These are phyloP conservation scores for Seiridium unicorne DNA, from an alignment of 2,329 filamentous ascomycete species.

Conservation along the genomic window DNA sequence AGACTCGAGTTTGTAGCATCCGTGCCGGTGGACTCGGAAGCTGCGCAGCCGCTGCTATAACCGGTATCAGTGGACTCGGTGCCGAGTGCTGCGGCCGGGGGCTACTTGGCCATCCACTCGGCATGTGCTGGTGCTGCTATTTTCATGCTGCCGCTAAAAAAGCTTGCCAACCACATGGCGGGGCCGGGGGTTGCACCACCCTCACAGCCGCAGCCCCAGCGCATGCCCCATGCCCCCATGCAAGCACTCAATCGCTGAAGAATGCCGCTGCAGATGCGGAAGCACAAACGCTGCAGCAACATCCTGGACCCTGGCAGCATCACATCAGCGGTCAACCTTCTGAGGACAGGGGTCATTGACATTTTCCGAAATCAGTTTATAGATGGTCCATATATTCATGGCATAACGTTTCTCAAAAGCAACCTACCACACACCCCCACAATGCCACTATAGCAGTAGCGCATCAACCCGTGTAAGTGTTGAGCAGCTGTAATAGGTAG, in stretches of 20 bases:
- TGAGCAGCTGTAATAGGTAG: no score
- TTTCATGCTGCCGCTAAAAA: background rate
- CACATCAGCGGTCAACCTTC: no score
- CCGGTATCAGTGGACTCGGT: background rate
- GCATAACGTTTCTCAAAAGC: no score
- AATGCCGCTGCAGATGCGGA: background rate
- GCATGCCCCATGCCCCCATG: background rate
- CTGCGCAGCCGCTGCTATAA: background rate
- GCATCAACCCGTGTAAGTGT: no score
- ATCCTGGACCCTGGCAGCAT: background rate
- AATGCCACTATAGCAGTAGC: no score
- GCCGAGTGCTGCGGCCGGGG: background rate
- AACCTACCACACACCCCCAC: no score
- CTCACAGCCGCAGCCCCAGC: background rate
- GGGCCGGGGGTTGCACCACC: background rate
- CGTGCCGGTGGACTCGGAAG: background rate
- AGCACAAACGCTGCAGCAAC: background rate
- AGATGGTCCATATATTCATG: no score
- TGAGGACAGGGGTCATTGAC: no score
- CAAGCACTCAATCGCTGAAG: background rate
- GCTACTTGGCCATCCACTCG: background rate
- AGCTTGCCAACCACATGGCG: background rate
- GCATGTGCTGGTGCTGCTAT: background rate
- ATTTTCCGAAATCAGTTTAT: no score
- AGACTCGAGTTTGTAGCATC: no score